These are phyloP conservation scores for Pseudohyphozyma bogoriensis DNA, from an alignment of 768 basidiomycete genomes.

Conservation along the genomic window DNA sequence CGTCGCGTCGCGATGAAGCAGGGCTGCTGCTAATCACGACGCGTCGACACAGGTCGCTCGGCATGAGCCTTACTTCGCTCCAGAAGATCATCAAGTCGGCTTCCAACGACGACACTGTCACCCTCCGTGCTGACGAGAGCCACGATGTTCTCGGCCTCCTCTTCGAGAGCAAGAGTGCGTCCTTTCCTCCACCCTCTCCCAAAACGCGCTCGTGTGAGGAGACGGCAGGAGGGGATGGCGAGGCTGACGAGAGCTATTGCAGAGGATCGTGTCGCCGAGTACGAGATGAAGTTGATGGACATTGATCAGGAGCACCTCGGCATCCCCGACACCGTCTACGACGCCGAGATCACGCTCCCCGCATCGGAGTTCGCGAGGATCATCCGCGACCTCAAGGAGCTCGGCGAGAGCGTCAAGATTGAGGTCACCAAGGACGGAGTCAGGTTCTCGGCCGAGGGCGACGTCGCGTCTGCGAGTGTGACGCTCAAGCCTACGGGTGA, in stretches of 20 bases:
- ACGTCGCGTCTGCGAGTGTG: slow-evolving; percentile 38
- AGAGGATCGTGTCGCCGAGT: slow-evolving; percentile 94
- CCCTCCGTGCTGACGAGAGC: slow-evolving; percentile 81
- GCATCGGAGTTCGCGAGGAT: slow-evolving; percentile 81
- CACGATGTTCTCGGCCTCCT: slow-evolving; percentile 76
- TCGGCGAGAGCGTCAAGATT: slow-evolving; percentile 90
- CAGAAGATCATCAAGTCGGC: slow-evolving; percentile 96
- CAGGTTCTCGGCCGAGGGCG: slow-evolving; percentile 82
- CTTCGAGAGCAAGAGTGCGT: slow-evolving; percentile 65
- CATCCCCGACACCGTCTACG: slow-evolving; percentile 96
- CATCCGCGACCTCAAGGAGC: slow-evolving; percentile 74
- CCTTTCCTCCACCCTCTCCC: background rate
- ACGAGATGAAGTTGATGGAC: slow-evolving; percentile 99
- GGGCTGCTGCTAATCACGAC: background rate
- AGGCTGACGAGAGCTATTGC: slow-evolving; percentile 11
- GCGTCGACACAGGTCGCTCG: slow-evolving; percentile 47
- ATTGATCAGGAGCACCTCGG: slow-evolving; percentile 90
- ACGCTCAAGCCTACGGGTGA: slow-evolving; percentile 16
- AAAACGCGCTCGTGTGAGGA: background rate
- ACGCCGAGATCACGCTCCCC: slow-evolving; percentile 79
- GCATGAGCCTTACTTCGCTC: slow-evolving; percentile 73
- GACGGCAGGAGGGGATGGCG: background rate
- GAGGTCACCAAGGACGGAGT: slow-evolving; percentile 94
- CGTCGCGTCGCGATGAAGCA: background rate
- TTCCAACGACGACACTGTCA: slow-evolving; percentile 87